Evolutionary conservation across 1,139 yeast species (phyloP).

Genomic region (Yamadazyma spencermartinsiae): DNA sequence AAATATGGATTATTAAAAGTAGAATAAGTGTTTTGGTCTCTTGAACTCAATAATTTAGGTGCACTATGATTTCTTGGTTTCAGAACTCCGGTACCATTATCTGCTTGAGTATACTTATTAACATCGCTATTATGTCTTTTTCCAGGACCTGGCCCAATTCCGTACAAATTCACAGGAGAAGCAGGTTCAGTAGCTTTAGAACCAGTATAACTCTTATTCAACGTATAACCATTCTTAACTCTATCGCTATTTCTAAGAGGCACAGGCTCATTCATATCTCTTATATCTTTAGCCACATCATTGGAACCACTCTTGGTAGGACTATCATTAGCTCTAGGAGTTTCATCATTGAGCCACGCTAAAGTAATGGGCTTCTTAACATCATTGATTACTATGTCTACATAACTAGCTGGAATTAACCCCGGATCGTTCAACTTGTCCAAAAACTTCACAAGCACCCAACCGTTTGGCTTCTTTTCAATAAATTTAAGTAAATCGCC

Average conservation of each 20-base stretch:
- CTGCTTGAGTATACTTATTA: neutral
- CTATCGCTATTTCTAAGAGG: slow-evolving; percentile 9
- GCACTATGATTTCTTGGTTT: slow-evolving; percentile 4
- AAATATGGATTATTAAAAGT: slow-evolving; percentile 11
- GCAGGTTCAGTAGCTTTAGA: neutral
- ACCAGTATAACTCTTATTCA: neutral
- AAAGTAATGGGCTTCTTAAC: slow-evolving; percentile 36
- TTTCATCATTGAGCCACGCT: slow-evolving; percentile 32
- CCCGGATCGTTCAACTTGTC: slow-evolving; percentile 40
- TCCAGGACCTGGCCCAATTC: too few species aligned
- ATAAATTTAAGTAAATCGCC: slow-evolving; percentile 44
- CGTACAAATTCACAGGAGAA: too few species aligned
- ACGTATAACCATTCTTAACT: slow-evolving; percentile 1
- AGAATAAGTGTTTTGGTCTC: slow-evolving; percentile 3
- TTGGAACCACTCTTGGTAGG: neutral
- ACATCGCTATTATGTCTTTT: slow-evolving; percentile 5
- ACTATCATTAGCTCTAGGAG: neutral
- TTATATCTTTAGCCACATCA: slow-evolving; percentile 8
- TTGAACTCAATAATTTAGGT: slow-evolving; percentile 3
- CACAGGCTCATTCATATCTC: slow-evolving; percentile 9
- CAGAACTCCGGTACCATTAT: neutral
- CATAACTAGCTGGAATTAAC: slow-evolving; percentile 43
- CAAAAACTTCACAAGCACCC: slow-evolving; percentile 45
- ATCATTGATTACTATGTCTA: slow-evolving; percentile 49
- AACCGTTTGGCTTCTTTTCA: slow-evolving; percentile 41